Conservation (phyloP, 1,284 basidiomycete genomes). For the Sanghuangporus weigelae region DNA sequence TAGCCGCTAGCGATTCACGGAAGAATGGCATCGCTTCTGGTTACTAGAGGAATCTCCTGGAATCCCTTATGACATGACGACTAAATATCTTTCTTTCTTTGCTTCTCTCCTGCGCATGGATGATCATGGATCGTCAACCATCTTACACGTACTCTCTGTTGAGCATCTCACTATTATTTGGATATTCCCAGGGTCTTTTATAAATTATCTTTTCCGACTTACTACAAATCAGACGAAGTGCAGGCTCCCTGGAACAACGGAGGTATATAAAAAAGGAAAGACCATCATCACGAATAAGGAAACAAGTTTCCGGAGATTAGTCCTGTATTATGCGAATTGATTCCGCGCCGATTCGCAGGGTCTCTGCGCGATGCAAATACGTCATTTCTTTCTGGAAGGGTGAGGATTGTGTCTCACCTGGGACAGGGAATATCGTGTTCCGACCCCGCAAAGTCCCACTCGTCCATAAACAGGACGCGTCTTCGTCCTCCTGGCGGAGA, state of each 20-base stretch:
- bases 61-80: background rate
- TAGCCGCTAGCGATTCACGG: slow-evolving; percentile 79
- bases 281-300: background rate
- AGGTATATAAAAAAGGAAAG: background rate
- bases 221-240: background rate
- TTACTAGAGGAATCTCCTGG: slow-evolving; percentile 39
- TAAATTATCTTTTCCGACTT: background rate
- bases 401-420: background rate
- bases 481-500: background rate
- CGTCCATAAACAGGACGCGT: slow-evolving; percentile 12
- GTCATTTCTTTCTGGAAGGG: slow-evolving; percentile 1
- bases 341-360: background rate
- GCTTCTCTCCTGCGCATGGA: background rate
- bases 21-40: slow-evolving; percentile 82
- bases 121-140: background rate
- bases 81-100: background rate
- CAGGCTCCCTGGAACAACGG: background rate
- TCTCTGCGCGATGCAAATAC: background rate
- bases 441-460: background rate
- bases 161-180: background rate
- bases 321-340: background rate
- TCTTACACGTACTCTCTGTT: background rate
- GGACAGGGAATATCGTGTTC: background rate
- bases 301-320: background rate
- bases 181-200: background rate